Evolutionary conservation across 2,329 filamentous ascomycete species (phyloP), one percentile per base, ranked within the genome.

Genomic region (Microascus cirrosus): DNA sequence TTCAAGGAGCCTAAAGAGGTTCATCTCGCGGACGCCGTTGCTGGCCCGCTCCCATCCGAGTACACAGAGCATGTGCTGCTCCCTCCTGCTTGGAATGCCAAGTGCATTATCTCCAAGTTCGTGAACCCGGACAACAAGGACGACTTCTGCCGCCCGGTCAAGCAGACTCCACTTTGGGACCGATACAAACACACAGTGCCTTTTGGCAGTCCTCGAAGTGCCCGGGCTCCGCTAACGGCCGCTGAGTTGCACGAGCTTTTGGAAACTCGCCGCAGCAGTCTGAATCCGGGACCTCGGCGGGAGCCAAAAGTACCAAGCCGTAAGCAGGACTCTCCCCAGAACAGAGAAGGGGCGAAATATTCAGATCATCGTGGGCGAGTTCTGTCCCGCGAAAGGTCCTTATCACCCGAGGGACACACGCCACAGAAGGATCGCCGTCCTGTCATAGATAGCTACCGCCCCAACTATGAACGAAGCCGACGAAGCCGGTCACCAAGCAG

Each of bases 1-100:
- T 77, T 78, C 58, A 65, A 68, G 11, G 71, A 74, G 48, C 61
- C 66, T 36, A 60, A 64, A 10, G 59, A 66, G 4, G 61, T 61
- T 12, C 71, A 72, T 58, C 67, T 69, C 7, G 72, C 73, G n/a
- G 76, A 79, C 42, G 71, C 74, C n/a, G 72, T 78, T 57, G 74
- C 73, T 13, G 76, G 72, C 59, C 76, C 76, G 22, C 66, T 79
- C 1, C 70, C 74, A 3, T 61, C 64, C 18, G 65, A 68, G 20
- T 78, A 75, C 59, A 73, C 68, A 45, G 74, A 77, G 22, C 71
- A 74, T 18, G 70, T 76, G 8, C 73, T 78, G 35, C 72, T 77
- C 45, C 74, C 77, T 28, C 72, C 72, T 20, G 69, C 73, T 5
- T 74, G 72, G 63, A 70, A 75, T 61, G 70, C 74, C 13, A 69